A percentile compares a stretch with the other conserved stretches of the same genome.
Evolutionary conservation across 1,139 yeast genomes (phyloP).

Genomic region (Yamadazyma trypodendri): DNA sequence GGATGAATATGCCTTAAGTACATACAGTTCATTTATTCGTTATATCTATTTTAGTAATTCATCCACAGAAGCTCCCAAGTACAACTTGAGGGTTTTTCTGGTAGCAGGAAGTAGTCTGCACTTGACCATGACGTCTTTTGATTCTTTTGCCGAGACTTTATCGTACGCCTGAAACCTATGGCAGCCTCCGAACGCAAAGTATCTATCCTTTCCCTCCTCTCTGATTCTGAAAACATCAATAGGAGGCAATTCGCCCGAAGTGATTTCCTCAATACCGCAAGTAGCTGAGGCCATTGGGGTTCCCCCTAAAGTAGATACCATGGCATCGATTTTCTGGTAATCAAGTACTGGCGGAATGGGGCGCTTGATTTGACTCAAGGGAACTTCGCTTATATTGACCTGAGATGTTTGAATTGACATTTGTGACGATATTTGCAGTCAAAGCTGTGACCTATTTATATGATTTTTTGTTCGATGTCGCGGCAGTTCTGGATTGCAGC

Average conservation of each 20-base stretch:
- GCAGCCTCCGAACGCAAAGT: slow-evolving; percentile 85
- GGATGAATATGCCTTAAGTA: too few relatives aligned
- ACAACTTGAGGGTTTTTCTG: slow-evolving; percentile 55
- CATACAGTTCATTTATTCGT: too few relatives aligned
- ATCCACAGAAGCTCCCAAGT: slow-evolving; percentile 67
- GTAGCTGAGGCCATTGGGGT: slow-evolving; percentile 63
- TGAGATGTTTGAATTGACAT: slow-evolving; percentile 41
- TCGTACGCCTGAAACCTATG: slow-evolving; percentile 82
- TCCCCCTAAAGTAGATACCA: slow-evolving; percentile 73
- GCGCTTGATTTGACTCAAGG: slow-evolving; percentile 63
- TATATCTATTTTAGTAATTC: slow-evolving; percentile 41
- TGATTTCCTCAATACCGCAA: slow-evolving; percentile 53
- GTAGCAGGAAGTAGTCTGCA: slow-evolving; percentile 71
- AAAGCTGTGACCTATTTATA: not conserved
- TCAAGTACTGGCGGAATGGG: slow-evolving; percentile 87
- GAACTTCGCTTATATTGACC: slow-evolving; percentile 55
- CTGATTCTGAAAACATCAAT: slow-evolving; percentile 70
- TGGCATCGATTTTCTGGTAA: slow-evolving; percentile 65
- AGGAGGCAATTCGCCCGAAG: slow-evolving; percentile 70
- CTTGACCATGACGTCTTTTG: slow-evolving; percentile 51
- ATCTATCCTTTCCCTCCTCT: slow-evolving; percentile 58
- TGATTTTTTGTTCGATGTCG: not conserved
- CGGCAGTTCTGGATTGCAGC: slow-evolving; percentile 4
- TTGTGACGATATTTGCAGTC: slow-evolving; percentile 2
- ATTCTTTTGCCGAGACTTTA: slow-evolving; percentile 22